A percentile compares a stretch with the other conserved stretches of the same genome.
Conservation (phyloP, 805 yeast genomes). For the Cyberlindnera euphorbiiphila region DNA sequence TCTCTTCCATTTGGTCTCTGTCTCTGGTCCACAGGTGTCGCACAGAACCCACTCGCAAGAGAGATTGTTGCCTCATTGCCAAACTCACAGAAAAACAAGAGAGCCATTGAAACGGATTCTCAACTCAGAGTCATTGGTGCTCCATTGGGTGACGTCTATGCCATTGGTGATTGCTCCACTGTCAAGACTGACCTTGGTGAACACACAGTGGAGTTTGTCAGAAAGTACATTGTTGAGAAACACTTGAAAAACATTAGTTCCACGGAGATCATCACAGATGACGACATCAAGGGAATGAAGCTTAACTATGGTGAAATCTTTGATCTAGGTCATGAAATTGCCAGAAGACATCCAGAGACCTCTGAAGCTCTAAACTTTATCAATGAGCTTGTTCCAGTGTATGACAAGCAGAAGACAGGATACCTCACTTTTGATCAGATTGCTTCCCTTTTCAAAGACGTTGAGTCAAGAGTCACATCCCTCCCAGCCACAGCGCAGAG, state of each 20-base stretch:
- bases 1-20: conserved; percentile 65
- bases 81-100: conserved; percentile 50
- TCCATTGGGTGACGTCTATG: conserved; percentile 63
- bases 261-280: conserved; percentile 41
- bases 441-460: conserved; percentile 44
- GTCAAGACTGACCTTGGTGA: conserved; percentile 57
- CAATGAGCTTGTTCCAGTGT: conserved; percentile 48
- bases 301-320: conserved; percentile 46
- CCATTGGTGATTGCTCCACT: conserved; percentile 70
- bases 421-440: conserved; percentile 51
- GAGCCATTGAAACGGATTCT: conserved; percentile 77
- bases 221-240: conserved; percentile 41
- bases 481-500: conserved; percentile 75
- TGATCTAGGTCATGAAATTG: conserved; percentile 44
- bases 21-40: conserved; percentile 75
- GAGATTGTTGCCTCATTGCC: conserved; percentile 46
- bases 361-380: conserved; percentile 50
- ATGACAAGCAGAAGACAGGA: conserved; percentile 46
- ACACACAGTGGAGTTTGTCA: conserved; percentile 49
- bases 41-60: conserved; percentile 59
- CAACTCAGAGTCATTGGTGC: conserved; percentile 68
- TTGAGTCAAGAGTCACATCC: conserved; percentile 61
- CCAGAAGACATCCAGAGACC: conserved; percentile 53
- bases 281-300: conserved; percentile 46
- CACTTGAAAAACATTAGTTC: conserved; percentile 34